phyloP scores from a whole-genome alignment of 2,329 filamentous ascomycete genomes.

The Colletotrichum cordylinicola region DNA sequence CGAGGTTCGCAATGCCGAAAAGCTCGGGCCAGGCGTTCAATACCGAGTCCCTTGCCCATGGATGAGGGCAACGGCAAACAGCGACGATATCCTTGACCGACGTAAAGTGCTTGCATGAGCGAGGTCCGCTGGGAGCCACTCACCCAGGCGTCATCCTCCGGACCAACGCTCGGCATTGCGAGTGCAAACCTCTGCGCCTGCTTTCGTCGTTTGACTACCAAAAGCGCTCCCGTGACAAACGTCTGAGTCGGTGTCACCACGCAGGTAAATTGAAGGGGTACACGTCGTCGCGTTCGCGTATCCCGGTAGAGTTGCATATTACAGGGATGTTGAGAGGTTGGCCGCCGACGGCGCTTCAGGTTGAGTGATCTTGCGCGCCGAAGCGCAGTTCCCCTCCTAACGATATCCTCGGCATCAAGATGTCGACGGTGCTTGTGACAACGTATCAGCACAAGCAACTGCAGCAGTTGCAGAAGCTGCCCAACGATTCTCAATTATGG shows the following conservation, averaged over 20 bases:
- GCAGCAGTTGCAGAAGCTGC: background rate
- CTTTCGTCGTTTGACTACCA: background rate
- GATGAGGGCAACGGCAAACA: background rate
- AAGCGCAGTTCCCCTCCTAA: background rate
- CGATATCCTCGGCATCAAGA: background rate
- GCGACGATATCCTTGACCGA: background rate
- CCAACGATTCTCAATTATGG: background rate
- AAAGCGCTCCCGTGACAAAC: background rate
- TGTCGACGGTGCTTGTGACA: background rate
- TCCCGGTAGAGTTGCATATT: background rate
- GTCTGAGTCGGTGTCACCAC: background rate
- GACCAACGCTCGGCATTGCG: background rate
- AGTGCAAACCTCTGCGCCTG: background rate
- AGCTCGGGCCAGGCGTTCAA: constrained; percentile 1
- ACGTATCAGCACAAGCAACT: background rate
- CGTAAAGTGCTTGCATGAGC: background rate
- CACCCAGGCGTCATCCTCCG: background rate
- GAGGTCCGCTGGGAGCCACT: background rate
- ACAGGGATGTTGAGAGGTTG: background rate
- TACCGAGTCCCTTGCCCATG: background rate
- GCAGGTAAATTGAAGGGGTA: background rate
- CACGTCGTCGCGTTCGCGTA: background rate
- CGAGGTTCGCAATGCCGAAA: background rate
- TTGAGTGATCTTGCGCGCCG: background rate
- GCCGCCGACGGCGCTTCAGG: background rate